Evolutionary conservation across 202 grass and related monocot genomes (phyloP).

Genomic region (Carex arenaria): DNA sequence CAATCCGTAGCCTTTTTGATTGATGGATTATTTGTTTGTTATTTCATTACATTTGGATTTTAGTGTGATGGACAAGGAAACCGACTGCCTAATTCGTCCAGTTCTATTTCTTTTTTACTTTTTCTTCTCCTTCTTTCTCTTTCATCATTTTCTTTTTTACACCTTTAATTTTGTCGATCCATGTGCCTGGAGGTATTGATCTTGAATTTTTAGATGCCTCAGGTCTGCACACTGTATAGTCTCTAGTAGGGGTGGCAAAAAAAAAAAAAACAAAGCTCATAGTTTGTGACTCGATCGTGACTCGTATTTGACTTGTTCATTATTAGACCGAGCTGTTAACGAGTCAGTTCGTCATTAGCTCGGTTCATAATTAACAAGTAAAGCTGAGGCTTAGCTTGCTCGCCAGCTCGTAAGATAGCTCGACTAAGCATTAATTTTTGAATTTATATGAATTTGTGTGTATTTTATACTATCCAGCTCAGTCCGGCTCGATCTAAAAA

Average conservation of each 20-base stretch:
- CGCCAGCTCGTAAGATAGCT: too few relatives aligned
- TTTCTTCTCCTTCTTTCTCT: not conserved
- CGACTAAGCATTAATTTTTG: too few relatives aligned
- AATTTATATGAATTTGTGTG: too few relatives aligned
- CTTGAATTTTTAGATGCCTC: not conserved
- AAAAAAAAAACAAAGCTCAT: too few relatives aligned
- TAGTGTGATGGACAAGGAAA: not conserved
- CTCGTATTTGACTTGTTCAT: too few relatives aligned
- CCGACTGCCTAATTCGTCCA: not conserved
- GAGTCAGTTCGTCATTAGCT: too few relatives aligned
- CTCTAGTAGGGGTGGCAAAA: not conserved
- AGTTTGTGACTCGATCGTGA: too few relatives aligned
- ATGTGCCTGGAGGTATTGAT: not conserved
- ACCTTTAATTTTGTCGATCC: not conserved
- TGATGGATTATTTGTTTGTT: slow-evolving; percentile 10
- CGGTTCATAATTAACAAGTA: too few relatives aligned
- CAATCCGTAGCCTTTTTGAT: not conserved
- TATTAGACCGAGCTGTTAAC: too few relatives aligned
- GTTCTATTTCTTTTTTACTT: not conserved
- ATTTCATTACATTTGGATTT: slow-evolving; percentile 3
- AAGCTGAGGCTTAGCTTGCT: too few relatives aligned
- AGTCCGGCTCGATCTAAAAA: too few relatives aligned
- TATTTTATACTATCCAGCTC: too few relatives aligned
- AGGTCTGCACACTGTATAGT: not conserved
- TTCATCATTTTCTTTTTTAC: slow-evolving; percentile 1